Percentiles rank a stretch among this genome's conserved stretches.
phyloP scores from a whole-genome alignment of 257 asterid genomes.

The Catharanthus roseus region DNA sequence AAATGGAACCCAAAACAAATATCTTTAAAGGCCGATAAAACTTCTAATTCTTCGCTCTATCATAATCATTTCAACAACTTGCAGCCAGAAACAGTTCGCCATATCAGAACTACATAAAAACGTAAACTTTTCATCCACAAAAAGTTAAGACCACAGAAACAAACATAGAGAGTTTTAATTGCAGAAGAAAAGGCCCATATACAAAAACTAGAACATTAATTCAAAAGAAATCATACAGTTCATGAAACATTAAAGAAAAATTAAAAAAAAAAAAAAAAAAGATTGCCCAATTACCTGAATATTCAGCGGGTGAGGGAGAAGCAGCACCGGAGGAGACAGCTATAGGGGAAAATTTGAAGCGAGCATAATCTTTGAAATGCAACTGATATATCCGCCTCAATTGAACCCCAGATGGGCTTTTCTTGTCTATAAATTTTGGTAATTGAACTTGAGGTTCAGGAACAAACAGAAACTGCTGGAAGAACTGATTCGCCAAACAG shows the following conservation, averaged over 20 bases:
- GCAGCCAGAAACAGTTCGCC: background rate
- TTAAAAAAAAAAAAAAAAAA: background rate
- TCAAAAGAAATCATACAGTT: no score
- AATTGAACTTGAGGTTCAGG: slow-evolving; percentile 15
- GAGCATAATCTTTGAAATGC: slow-evolving; percentile 8
- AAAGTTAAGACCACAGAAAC: background rate
- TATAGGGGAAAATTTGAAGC: slow-evolving; percentile 16
- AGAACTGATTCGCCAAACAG: slow-evolving; percentile 19
- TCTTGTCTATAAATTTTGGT: slow-evolving; percentile 15
- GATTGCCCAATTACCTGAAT: slow-evolving; percentile 32
- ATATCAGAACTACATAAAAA: background rate
- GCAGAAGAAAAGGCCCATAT: background rate
- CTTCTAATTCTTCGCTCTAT: background rate
- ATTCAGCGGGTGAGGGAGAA: slow-evolving; percentile 41
- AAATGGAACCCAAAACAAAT: background rate
- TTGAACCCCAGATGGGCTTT: slow-evolving; percentile 6
- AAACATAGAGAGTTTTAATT: background rate
- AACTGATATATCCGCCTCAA: slow-evolving; percentile 7
- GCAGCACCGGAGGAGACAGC: slow-evolving; percentile 49
- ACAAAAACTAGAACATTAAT: background rate
- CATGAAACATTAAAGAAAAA: background rate
- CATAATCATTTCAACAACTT: background rate
- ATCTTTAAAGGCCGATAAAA: background rate
- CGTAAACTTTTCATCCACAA: background rate
- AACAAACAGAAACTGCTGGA: slow-evolving; percentile 5